Conservation (phyloP, 176 grass and related monocot species). For the Phoenix dactylifera region DNA sequence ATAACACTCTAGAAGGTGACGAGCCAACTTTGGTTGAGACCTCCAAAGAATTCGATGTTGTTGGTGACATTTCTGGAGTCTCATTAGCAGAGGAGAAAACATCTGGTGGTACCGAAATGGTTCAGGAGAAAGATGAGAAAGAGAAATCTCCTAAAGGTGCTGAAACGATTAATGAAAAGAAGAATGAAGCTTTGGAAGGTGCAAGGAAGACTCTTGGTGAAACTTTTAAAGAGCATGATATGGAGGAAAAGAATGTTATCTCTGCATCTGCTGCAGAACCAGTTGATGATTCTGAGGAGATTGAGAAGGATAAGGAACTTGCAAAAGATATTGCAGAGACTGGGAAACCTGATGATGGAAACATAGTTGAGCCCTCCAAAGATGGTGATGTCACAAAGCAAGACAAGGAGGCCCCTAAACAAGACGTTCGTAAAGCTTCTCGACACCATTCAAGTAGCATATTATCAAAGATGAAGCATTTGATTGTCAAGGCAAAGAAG, state of each 20-base stretch:
- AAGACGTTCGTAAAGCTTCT: slow-evolving; percentile 11
- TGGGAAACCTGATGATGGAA: background rate
- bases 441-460: slow-evolving; percentile 25
- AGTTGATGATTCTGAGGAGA: background rate
- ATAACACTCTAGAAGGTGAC: background rate
- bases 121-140: background rate
- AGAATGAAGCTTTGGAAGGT: background rate
- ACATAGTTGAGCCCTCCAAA: slow-evolving; percentile 1
- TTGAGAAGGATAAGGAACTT: background rate
- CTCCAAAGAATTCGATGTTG: background rate
- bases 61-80: background rate
- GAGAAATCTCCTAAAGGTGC: slow-evolving; percentile 1
- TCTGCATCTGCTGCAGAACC: background rate
- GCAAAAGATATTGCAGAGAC: background rate
- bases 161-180: background rate
- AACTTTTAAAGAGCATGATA: background rate
- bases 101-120: background rate
- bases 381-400: background rate
- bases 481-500: slow-evolving; percentile 39
- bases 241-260: background rate
- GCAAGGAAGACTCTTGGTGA: background rate
- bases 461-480: slow-evolving; percentile 37
- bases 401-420: slow-evolving; percentile 9
- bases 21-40: background rate
- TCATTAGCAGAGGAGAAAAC: background rate